A percentile compares a stretch with the other conserved stretches of the same genome.
Evolutionary conservation across 768 basidiomycete species (phyloP).

Genomic region (Hemileccinum impolitum): DNA sequence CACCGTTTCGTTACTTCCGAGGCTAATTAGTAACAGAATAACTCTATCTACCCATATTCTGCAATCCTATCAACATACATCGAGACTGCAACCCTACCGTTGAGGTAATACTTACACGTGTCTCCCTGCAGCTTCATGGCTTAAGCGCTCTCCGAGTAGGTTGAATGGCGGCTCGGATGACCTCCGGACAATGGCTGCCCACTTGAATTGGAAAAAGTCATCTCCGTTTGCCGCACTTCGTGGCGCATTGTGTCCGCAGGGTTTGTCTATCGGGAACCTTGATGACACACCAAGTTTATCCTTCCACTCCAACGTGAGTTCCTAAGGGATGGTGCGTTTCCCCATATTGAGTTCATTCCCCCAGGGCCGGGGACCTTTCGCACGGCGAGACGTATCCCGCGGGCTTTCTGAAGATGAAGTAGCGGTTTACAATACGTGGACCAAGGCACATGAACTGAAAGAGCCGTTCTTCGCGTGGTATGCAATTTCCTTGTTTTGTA

Average conservation of each 20-base stretch:
- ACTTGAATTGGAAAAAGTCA: slow-evolving; percentile 51
- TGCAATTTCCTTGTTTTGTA: slow-evolving; percentile 5
- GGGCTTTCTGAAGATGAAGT: slow-evolving; percentile 46
- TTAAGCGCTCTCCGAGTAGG: slow-evolving; percentile 21
- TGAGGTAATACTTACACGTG: slow-evolving; percentile 42
- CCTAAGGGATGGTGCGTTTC: not conserved
- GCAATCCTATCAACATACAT: slow-evolving; percentile 58
- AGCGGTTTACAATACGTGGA: slow-evolving; percentile 40
- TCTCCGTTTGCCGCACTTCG: slow-evolving; percentile 54
- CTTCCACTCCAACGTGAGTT: slow-evolving; percentile 20
- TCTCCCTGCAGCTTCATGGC: not conserved
- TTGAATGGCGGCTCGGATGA: slow-evolving; percentile 34
- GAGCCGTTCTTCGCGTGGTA: slow-evolving; percentile 39
- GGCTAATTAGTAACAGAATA: slow-evolving; percentile 23
- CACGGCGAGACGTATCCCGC: slow-evolving; percentile 54
- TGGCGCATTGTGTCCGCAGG: slow-evolving; percentile 49
- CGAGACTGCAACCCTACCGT: slow-evolving; percentile 55
- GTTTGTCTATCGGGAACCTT: slow-evolving; percentile 24
- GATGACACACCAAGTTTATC: slow-evolving; percentile 42
- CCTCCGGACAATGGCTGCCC: slow-evolving; percentile 43
- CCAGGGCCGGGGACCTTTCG: slow-evolving; percentile 30
- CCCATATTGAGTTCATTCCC: not conserved
- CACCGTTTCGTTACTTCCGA: slow-evolving; percentile 4
- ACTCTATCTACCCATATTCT: slow-evolving; percentile 47
- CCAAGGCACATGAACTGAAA: slow-evolving; percentile 25